Evolutionary conservation across 2,329 filamentous ascomycete species (phyloP).

Genomic region (Penicillium sp.): DNA sequence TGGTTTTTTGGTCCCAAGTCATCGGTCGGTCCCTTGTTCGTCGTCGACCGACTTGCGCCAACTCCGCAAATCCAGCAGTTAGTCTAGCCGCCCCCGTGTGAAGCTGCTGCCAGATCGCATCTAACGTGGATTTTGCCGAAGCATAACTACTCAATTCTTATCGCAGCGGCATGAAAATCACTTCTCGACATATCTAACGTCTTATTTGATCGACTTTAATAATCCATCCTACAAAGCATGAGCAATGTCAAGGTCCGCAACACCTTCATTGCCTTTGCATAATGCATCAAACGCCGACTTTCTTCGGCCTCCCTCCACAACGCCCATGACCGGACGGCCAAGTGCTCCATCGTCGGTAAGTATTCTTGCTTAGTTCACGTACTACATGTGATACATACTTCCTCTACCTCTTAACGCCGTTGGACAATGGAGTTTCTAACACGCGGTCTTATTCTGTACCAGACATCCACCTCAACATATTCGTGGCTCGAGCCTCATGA

Average conservation of each 20-base stretch:
- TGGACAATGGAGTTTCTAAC: slow-evolving; percentile 8
- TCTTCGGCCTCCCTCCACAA: slow-evolving; percentile 24
- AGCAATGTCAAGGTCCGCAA: slow-evolving; percentile 56
- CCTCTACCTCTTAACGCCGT: background rate
- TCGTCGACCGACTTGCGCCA: slow-evolving; percentile 4
- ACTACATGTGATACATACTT: background rate
- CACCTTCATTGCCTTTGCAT: slow-evolving; percentile 51
- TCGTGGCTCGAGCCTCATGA: slow-evolving; percentile 66
- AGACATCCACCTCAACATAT: slow-evolving; percentile 44
- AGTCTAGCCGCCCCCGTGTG: slow-evolving; percentile 10
- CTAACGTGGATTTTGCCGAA: slow-evolving; percentile 21
- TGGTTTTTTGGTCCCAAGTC: background rate
- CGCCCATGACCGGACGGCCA: slow-evolving; percentile 23
- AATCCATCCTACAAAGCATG: slow-evolving; percentile 30
- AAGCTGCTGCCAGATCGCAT: slow-evolving; percentile 28
- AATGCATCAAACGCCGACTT: slow-evolving; percentile 37
- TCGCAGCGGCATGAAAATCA: slow-evolving; percentile 24
- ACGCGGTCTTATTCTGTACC: slow-evolving; percentile 7
- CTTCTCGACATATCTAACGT: slow-evolving; percentile 14
- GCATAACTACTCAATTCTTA: slow-evolving; percentile 6
- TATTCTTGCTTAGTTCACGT: background rate
- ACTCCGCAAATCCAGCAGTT: slow-evolving; percentile 3
- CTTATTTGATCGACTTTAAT: slow-evolving; percentile 4
- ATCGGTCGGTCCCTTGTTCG: background rate
- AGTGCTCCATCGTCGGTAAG: slow-evolving; percentile 30